Evolutionary conservation across 1,139 yeast species (phyloP), one percentile per base, ranked within the genome.

Genomic region (Geotrichum reessii): DNA sequence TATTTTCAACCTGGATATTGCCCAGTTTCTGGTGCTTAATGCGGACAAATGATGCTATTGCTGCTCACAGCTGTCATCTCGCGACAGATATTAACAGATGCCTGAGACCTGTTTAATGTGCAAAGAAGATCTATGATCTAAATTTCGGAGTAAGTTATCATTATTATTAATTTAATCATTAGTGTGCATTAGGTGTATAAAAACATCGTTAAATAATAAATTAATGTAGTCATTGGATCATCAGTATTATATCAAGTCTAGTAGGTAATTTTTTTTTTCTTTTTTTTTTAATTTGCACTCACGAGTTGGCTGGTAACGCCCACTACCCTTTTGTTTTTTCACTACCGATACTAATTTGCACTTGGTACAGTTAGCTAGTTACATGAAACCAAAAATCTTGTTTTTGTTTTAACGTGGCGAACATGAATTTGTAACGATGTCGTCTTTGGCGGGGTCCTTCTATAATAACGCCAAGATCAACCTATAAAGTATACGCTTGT

Each of bases 1-100:
- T 42, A 52, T 52, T 19, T 52, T 52, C 21, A 52, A 25, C n/a
- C 49, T 52, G 9, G 54, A 52, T 14, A 52, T 42, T 17, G 31
- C 19, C 14, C 31, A 19, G 49, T 52, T 52, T 28, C 40, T 52
- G 49, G 49, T 44, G 17, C 40, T 47, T 11, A 52, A 52, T 24
- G 49, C 49, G 22, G 44, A 17, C 17, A 37, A 17, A 19, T 37
- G 21, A 37, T 19, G 17, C 21, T 37, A 6, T 7, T 37, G 44
- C 21, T 37, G 44, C 37, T 14, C 14, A 11, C n/a, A n/a, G 17
- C n/a, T 12, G 17, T 19, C 21, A 37, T 37, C 21, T 37, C 44
- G 44, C 44, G 44, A 37, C 44, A 37, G 19, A 37, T 37, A 37
- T 37, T 37, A 37, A n/a, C 21, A 37, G 19, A n/a, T 2, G 19